A percentile compares a stretch with the other conserved stretches of the same genome.
phyloP scores from a whole-genome alignment of 1,284 basidiomycete genomes.

The Sparassis latifolia region DNA sequence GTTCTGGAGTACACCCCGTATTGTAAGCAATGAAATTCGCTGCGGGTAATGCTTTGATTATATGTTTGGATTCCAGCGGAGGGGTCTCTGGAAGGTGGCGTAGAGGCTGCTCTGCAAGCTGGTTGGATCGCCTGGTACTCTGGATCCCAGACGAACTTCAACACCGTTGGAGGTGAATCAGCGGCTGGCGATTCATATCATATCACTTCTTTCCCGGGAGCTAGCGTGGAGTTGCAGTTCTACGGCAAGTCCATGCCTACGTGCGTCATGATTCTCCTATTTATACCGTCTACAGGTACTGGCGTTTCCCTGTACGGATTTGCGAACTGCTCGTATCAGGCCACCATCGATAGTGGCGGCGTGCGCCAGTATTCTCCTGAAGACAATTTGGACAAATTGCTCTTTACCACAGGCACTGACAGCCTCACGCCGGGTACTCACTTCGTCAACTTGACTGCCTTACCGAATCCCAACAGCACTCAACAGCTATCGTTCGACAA shows the following conservation, averaged over 20 bases:
- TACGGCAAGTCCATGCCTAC: constrained; percentile 14
- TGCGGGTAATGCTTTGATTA: too few relatives aligned
- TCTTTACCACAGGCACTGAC: constrained; percentile 8
- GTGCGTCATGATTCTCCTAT: too few relatives aligned
- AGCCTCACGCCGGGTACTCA: constrained; percentile 10
- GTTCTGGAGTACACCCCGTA: too few relatives aligned
- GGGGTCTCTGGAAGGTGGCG: too few relatives aligned
- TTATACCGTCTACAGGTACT: too few relatives aligned
- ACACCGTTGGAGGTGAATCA: constrained; percentile 9
- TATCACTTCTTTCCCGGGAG: constrained; percentile 19
- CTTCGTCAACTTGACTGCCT: constrained; percentile 16
- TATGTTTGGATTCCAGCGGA: too few relatives aligned
- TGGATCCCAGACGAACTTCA: constrained; percentile 4
- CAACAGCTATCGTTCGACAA: constrained; percentile 17
- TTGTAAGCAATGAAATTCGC: too few relatives aligned
- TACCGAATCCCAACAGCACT: constrained; percentile 1
- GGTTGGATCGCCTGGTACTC: too few relatives aligned
- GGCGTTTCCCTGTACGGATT: constrained; percentile 5
- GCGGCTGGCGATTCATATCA: constrained; percentile 16
- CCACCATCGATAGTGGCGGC: constrained; percentile 22
- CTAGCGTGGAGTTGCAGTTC: constrained; percentile 20
- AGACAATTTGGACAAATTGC: constrained; percentile 2
- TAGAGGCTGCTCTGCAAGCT: too few relatives aligned
- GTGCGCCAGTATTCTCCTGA: not conserved
- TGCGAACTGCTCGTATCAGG: constrained; percentile 16